Conservation (phyloP, 129 eudicot species). For the Lactuca sativa region DNA sequence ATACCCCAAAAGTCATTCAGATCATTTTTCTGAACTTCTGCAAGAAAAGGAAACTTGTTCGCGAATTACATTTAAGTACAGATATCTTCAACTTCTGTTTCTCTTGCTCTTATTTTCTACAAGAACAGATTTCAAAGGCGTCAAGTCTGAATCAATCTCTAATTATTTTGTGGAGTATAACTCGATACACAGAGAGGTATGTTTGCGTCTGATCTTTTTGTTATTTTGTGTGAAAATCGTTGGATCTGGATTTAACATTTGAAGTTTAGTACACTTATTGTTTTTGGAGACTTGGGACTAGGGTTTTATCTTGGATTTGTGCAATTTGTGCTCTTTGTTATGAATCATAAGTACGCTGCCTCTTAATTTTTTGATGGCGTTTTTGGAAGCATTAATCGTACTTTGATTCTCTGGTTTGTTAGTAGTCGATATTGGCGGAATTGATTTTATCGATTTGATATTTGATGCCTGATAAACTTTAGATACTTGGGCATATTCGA, state of each 20-base stretch:
- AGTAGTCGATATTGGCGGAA: not conserved
- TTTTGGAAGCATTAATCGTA: not conserved
- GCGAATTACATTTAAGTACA: not conserved
- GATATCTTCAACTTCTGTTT: not conserved
- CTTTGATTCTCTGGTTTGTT: not conserved
- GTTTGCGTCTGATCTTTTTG: not conserved
- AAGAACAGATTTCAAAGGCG: not conserved
- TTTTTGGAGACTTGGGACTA: not conserved
- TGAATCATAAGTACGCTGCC: not conserved
- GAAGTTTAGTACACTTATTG: not conserved
- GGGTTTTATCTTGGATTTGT: slow-evolving; percentile 15
- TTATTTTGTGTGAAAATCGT: not conserved
- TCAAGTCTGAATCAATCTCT: not conserved
- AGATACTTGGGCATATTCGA: not conserved
- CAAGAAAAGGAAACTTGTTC: not conserved
- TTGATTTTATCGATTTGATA: not conserved
- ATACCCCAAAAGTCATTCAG: not conserved
- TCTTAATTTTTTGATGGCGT: not conserved
- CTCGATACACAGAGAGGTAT: not conserved
- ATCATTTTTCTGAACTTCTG: not conserved
- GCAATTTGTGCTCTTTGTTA: not conserved
- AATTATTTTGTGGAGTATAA: slow-evolving; percentile 2
- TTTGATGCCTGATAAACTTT: not conserved
- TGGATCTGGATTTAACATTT: not conserved
- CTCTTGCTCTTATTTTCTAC: not conserved